Evolutionary conservation across 306 rosid species (phyloP).

Genomic region (Geum urbanum): DNA sequence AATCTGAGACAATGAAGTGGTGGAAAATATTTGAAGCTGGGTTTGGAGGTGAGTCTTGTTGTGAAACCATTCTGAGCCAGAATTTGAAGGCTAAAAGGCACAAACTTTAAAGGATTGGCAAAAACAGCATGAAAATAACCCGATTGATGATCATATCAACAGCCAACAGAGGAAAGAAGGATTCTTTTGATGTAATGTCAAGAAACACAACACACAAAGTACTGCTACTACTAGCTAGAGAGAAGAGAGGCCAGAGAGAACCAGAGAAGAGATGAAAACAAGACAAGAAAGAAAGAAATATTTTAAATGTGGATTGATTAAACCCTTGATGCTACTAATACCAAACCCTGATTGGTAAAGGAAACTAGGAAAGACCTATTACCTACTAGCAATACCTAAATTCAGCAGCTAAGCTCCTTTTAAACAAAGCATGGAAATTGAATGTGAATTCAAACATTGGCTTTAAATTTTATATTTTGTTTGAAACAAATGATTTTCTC

Average conservation of each 20-base stretch:
- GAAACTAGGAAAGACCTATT: constrained; percentile 17
- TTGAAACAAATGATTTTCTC: constrained; percentile 27
- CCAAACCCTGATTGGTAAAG: constrained; percentile 30
- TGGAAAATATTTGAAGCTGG: constrained; percentile 33
- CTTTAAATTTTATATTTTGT: constrained; percentile 5
- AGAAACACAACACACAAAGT: neutral
- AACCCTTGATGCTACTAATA: constrained; percentile 33
- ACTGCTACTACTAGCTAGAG: no score
- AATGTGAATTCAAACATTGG: constrained; percentile 25
- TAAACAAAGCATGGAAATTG: neutral
- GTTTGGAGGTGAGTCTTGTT: constrained; percentile 37
- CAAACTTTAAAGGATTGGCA: neutral
- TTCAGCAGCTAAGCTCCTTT: neutral
- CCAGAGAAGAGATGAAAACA: neutral
- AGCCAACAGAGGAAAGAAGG: neutral
- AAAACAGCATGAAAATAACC: no score
- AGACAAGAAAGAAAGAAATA: constrained; percentile 30
- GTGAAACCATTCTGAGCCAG: constrained; percentile 29
- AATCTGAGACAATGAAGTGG: constrained; percentile 50
- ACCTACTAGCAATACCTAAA: neutral
- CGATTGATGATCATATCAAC: no score
- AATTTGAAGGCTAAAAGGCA: constrained; percentile 3
- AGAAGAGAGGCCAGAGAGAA: no score
- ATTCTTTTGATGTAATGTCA: constrained; percentile 14
- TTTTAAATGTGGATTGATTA: constrained; percentile 10